Base-by-base conservation (phyloP, 139 green algal genomes). In the Haematococcus sp. region DNA sequence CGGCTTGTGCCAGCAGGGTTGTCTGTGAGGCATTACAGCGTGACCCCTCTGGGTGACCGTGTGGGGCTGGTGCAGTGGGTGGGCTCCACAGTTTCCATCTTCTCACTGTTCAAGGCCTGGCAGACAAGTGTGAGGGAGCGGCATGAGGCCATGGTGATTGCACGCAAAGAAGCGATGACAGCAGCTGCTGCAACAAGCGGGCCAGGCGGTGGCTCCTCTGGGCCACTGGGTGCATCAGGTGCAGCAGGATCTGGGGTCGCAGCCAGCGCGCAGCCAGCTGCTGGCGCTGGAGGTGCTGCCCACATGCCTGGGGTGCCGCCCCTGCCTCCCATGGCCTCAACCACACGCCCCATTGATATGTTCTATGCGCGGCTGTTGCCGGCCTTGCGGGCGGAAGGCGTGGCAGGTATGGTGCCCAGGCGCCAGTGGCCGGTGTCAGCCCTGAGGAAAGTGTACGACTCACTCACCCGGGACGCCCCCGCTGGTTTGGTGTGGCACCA, bases 31-130 rank as follows among this genome's bases (percentile, higher is more conserved):
- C 66, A 75, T 2, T 95, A 96, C 55, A 84, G 73, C 43, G 87
- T 98, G n/a, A 93, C 83, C 3, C 93, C 94, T 2, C 69, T 98
- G 22, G 88, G 86, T 0, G 43, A 79, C 13, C 52, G 84, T 2
- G 78, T 86, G 22, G 94, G 94, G 4, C 88, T 98, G 5, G 90
- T 97, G 23, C 84, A 91, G 67, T 98, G 94, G 94, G 88, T 98
- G 40, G 71, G 87, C 13, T 60, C 86, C 74, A 88, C 88, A 0
- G 75, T 78, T 11, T 94, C 93, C 1, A 74, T 98, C 3, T 97
- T 88, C 70, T 79, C 76, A 11, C 28, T 97, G 19, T 95, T 93
- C 73, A 78, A 84, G 17, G 32, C 60, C 9, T 97, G 93, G 92
- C 91, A 97, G 80, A 20, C 54, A 22, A 60, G 75, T 25, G 66